These are phyloP conservation scores for Dysphania ambrosioides DNA, from an alignment of 148 eudicot species.

Conservation along the genomic window DNA sequence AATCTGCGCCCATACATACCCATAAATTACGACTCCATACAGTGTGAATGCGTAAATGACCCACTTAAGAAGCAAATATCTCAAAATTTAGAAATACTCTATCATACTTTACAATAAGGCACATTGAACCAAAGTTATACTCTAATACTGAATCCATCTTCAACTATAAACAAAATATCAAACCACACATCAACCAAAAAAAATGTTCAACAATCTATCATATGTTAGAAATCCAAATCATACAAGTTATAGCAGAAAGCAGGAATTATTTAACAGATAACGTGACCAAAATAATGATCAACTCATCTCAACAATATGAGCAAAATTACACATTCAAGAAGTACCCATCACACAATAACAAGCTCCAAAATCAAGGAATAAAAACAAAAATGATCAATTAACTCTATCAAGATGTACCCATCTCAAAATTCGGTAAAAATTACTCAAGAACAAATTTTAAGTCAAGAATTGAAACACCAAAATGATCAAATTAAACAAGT, in stretches of 20 bases:
- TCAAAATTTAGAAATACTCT: not conserved
- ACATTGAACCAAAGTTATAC: not conserved
- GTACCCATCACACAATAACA: not conserved
- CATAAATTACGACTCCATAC: not conserved
- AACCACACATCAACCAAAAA: not conserved
- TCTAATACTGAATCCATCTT: not conserved
- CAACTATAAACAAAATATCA: not conserved
- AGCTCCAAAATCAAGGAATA: too few relatives aligned
- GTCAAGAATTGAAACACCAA: too few relatives aligned
- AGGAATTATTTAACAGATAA: too few relatives aligned
- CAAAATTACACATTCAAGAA: not conserved
- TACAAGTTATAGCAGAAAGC: too few relatives aligned
- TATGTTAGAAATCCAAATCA: too few relatives aligned
- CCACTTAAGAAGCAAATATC: not conserved
- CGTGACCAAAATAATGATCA: not conserved
- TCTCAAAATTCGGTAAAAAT: not conserved
- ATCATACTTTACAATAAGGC: not conserved
- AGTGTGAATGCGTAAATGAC: not conserved
- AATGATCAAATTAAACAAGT: too few relatives aligned
- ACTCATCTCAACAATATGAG: not conserved
- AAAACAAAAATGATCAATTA: not conserved
- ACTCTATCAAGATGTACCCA: not conserved
- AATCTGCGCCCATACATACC: not conserved
- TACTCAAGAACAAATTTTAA: too few relatives aligned
- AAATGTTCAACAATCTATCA: too few relatives aligned